phyloP scores from a whole-genome alignment of 345 rosid species.

The Eucalyptus victrix region DNA sequence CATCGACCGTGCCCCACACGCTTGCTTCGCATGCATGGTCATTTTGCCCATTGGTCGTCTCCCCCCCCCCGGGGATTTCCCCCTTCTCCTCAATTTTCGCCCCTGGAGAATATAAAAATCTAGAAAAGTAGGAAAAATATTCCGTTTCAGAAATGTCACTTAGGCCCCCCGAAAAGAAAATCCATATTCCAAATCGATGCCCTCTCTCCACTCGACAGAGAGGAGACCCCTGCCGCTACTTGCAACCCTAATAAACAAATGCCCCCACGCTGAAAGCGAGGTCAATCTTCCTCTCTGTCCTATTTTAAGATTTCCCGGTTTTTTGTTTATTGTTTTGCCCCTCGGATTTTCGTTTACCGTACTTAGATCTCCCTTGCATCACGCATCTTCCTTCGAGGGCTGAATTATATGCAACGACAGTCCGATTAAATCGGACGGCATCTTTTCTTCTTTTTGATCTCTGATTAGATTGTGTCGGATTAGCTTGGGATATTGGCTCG shows the following conservation, averaged over 20 bases:
- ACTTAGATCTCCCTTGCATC: background rate
- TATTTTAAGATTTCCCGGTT: background rate
- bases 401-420: background rate
- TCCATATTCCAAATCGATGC: background rate
- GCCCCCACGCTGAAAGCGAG: background rate
- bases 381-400: background rate
- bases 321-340: background rate
- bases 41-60: background rate
- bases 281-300: background rate
- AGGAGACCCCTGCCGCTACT: background rate
- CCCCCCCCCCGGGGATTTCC: background rate
- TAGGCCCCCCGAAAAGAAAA: background rate
- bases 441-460: background rate
- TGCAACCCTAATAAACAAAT: background rate
- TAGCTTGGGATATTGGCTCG: background rate
- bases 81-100: no score
- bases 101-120: no score
- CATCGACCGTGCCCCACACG: background rate
- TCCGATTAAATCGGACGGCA: background rate
- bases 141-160: background rate
- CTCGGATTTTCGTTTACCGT: background rate
- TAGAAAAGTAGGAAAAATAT: background rate
- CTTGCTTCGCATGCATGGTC: background rate
- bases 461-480: background rate
- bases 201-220: background rate